Base-by-base conservation (phyloP, 768 basidiomycete genomes). In the Auriscalpium orientale region DNA sequence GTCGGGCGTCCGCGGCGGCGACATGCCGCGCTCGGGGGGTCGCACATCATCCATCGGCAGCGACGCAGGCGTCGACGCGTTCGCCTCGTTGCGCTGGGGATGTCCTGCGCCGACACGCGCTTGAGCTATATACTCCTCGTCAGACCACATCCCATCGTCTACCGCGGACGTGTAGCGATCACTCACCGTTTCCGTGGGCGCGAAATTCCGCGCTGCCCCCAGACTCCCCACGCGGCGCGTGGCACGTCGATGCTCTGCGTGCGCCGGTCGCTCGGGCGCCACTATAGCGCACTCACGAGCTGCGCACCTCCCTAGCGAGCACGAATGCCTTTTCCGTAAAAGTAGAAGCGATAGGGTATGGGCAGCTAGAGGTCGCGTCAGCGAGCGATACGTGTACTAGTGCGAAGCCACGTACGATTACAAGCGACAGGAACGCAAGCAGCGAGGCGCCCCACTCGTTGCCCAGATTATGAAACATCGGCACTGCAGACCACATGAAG, bases 211-310 rank as follows among this genome's bases (percentile, higher is more conserved):
- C 28, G 18, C 36, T 51, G 2, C 16, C 15, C 36, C 37, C 15
- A 33, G 35, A 33, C 47, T 56, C 45, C 34, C 54, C 21, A 8
- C 52, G 20, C n/a, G n/a, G n/a, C n/a, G n/a, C n/a, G n/a, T n/a
- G 18, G 49, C 20, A 46, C 18, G 20, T 56, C 55, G 34, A 36
- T 52, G 35, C 40, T 63, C 58, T 22, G 55, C 51, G 37, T 18
- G 12, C 50, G 59, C 59, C 34, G 62, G 56, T 48, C 48, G 68
- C 81, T 85, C 18, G 87, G 75, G 58, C 79, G 83, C 90, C 89
- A 94, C 91, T 90, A n/a, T n/a, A 92, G 40, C 82, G 79, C 43
- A 80, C 81, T 91, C 89, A 92, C n/a, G 84, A 85, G 78, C 4
- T 80, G 69, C 54, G 72, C 54, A 49, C 60, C 28, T n/a, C n/a